Percentiles rank a stretch among this genome's conserved stretches.
Evolutionary conservation across 257 asterid species (phyloP).

Genomic region (Plantago major): DNA sequence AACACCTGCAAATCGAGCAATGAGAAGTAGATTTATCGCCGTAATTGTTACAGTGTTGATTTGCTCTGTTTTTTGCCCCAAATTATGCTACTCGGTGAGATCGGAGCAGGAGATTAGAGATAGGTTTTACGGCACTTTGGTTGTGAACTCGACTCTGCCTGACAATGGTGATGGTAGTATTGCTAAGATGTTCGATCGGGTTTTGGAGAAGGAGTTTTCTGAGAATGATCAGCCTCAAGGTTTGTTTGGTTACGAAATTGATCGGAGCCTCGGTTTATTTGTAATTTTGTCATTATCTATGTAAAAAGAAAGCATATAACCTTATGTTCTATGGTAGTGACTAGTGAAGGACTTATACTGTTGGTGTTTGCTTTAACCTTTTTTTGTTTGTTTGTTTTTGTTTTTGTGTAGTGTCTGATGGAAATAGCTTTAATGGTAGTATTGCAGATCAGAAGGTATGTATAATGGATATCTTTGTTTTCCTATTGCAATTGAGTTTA

Average conservation of each 20-base stretch:
- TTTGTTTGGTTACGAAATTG: conserved; percentile 10
- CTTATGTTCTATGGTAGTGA: too few species aligned
- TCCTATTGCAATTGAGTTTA: background rate
- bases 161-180: conserved; percentile 62
- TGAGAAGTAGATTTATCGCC: background rate
- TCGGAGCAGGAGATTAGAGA: conserved; percentile 79
- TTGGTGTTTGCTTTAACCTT: background rate
- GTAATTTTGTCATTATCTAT: too few species aligned
- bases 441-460: conserved; percentile 83
- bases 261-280: background rate
- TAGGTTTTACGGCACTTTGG: conserved; percentile 74
- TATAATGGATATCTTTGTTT: background rate
- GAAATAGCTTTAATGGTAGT: conserved; percentile 81
- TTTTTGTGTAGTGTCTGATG: conserved; percentile 54
- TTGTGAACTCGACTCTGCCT: conserved; percentile 54
- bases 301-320: too few species aligned
- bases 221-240: conserved; percentile 93
- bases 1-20: background rate
- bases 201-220: conserved; percentile 80
- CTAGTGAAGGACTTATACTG: too few species aligned
- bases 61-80: conserved; percentile 26
- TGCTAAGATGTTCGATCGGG: conserved; percentile 96
- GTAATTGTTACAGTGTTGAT: conserved; percentile 23
- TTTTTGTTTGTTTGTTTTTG: background rate
- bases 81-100: conserved; percentile 40